Conservation (phyloP, 208 protist species). For the Trypanosoma avium region DNA sequence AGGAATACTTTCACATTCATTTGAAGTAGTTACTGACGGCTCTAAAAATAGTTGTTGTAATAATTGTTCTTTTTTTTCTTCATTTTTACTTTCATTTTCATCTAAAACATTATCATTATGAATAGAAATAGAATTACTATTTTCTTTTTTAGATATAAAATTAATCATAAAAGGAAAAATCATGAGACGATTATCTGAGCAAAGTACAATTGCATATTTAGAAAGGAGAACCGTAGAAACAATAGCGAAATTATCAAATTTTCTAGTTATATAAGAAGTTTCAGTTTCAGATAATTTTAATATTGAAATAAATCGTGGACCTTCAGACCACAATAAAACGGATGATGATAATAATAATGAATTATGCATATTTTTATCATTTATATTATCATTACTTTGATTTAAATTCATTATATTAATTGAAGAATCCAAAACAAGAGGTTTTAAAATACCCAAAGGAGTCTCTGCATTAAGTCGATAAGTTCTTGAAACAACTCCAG, state of each 20-base stretch:
- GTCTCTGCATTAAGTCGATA: neutral
- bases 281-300: neutral
- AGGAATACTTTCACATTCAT: no score
- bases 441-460: neutral
- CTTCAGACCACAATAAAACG: slow-evolving; percentile 17
- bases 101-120: no score
- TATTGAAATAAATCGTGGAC: neutral
- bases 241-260: neutral
- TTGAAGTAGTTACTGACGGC: no score
- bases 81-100: no score
- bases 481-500: slow-evolving; percentile 8
- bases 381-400: neutral
- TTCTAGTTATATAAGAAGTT: neutral
- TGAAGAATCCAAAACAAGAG: no score
- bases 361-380: neutral
- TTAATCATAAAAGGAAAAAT: neutral
- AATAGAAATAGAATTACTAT: neutral
- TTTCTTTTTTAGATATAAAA: neutral
- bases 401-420: no score
- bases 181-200: neutral
- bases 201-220: neutral
- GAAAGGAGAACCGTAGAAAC: neutral
- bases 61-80: no score
- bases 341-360: neutral
- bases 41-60: no score